Evolutionary conservation across 1,284 basidiomycete species (phyloP), one percentile per base, ranked within the genome.

Genomic region (Ceratobasidium sp.): DNA sequence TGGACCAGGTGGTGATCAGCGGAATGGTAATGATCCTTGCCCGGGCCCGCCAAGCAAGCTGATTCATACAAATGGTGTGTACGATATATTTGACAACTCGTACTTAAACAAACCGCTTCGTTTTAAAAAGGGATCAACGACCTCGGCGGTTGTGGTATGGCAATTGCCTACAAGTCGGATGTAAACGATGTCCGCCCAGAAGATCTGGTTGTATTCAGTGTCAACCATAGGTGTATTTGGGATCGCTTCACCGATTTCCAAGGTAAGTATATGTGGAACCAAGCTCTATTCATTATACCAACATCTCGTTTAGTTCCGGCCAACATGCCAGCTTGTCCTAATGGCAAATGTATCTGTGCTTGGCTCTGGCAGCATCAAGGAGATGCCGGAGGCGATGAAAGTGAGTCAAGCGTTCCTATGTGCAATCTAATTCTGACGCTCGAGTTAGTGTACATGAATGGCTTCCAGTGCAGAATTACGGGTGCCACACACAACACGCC

Each of bases 211-310:
- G 81, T 93, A n/a, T 92, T 92, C 80, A 88, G 86, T 73, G 84
- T 90, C 34, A 92, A 92, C 79, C 87, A 90, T 36, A 88, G 86
- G 0, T 91, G 90, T 75, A 89, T 91, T 0, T 92, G 88, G 89
- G 81, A 81, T 52, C 83, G 87, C 28, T 85, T 86, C 79, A 91
- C 89, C 18, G 83, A 85, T 61, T 92, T 91, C 77, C 76, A 84
- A 59, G 84, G 60, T 64, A 64, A 18, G 45, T 18, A 28, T 26
- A 12, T 12, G 2, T 32, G 14, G 46, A 23, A 34, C 26, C 36
- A 39, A 26, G 4, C 8, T 53, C 10, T 53, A 5, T 53, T 32
- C 50, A 53, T 10, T 23, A 12, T 8, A 26, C 43, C 18, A 53
- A 32, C 18, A 53, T 53, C 23, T 53, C 18, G 23, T 72, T 28